Base-by-base conservation (phyloP, 2,329 filamentous ascomycete genomes). In the Bipolaris bicolor region DNA sequence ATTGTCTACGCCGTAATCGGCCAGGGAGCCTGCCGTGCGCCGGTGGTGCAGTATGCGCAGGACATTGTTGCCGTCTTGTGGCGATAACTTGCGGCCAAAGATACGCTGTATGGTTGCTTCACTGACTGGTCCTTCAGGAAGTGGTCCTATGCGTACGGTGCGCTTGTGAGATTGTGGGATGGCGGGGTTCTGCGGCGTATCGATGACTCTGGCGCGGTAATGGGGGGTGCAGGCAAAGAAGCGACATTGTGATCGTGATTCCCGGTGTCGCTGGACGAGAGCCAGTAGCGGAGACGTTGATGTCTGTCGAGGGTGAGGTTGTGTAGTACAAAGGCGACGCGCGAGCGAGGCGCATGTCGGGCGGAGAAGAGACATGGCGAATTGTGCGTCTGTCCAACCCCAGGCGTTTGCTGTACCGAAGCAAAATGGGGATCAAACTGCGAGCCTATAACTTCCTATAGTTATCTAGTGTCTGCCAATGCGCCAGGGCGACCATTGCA, bases 31-130 rank as follows among this genome's bases (percentile, higher is more conserved):
- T 7, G 70, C 74, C 13, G 74, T 74, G 34, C 77, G 69, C 7
- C 77, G 75, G 57, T 75, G 72, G 47, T 78, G 77, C 11, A 78
- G 62, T 50, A 76, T 75, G 10, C 73, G 73, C 13, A 78, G 65
- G 29, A 78, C 65, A 47, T 69, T 62, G 57, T 77, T 78, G 57
- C 74, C 76, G 7, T 72, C 65, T 1, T 56, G 54, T 0, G 62
- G 49, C 0, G 74, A 66, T 3, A 77, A 45, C 3, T 59, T 58
- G 1, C 63, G 44, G 11, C 75, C 73, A 49, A 78, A 78, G 16
- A 78, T 69, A 7, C 58, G 56, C 1, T 60, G 58, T 37, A 76
- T 67, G 1, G 60, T 67, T 5, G 49, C 49, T 34, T 67, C 64
- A n/a, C 63, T 60, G 34, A 73, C 70, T 3, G 64, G 55, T 3